Evolutionary conservation across 257 asterid species (phyloP).

Genomic region (Nicotiana undulata): DNA sequence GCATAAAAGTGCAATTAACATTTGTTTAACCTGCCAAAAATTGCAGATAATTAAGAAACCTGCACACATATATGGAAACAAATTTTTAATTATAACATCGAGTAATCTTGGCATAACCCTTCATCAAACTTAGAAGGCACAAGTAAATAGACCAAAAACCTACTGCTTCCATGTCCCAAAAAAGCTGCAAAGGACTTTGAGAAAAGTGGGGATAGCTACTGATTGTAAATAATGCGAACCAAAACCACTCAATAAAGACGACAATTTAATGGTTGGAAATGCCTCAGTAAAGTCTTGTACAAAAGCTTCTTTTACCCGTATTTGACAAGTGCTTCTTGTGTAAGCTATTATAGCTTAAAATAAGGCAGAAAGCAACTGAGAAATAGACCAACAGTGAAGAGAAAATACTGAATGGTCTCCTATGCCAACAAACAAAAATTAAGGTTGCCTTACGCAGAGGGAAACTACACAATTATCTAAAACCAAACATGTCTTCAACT

Average conservation of each 20-base stretch:
- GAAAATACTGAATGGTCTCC: not conserved
- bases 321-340: not conserved
- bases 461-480: no score
- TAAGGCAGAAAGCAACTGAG: not conserved
- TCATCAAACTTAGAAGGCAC: not conserved
- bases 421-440: conserved; percentile 1
- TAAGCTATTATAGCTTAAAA: not conserved
- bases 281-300: not conserved
- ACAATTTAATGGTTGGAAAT: not conserved
- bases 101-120: not conserved
- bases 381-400: not conserved
- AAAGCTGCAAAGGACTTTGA: not conserved
- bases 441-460: not conserved
- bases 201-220: not conserved
- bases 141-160: not conserved
- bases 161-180: not conserved
- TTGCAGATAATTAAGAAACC: conserved; percentile 20
- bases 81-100: not conserved
- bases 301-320: not conserved
- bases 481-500: not conserved
- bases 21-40: conserved; percentile 82
- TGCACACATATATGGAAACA: conserved; percentile 3
- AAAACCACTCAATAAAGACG: not conserved
- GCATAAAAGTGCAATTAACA: conserved; percentile 84
- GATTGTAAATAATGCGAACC: not conserved